Percentiles rank a stretch among this genome's conserved stretches.
Conservation (phyloP, 2,329 filamentous ascomycete genomes). For the Pseudogymnoascus sp. region DNA sequence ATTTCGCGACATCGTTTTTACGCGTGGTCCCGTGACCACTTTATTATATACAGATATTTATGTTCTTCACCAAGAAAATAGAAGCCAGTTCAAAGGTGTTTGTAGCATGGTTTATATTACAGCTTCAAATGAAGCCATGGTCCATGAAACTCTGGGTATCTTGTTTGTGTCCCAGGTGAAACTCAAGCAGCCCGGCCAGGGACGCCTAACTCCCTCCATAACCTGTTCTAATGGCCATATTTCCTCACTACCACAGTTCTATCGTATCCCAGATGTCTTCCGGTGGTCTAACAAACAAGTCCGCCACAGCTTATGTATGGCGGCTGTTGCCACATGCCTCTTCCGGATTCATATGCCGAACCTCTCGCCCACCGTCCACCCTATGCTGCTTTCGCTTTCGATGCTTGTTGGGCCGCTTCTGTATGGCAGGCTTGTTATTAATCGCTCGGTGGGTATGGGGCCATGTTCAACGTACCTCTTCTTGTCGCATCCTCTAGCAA, state of each 20-base stretch:
- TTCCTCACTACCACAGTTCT: constrained; percentile 1
- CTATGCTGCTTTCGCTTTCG: constrained; percentile 33
- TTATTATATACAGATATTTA: neutral
- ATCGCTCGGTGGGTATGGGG: neutral
- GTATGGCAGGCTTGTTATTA: constrained; percentile 23
- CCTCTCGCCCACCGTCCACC: neutral
- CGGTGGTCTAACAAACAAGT: neutral
- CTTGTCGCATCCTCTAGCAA: constrained; percentile 64
- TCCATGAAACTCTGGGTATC: constrained; percentile 5
- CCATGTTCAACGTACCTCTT: constrained; percentile 42
- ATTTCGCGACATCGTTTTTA: constrained; percentile 8
- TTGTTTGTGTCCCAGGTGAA: constrained; percentile 9
- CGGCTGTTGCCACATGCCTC: neutral
- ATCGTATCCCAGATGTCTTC: neutral
- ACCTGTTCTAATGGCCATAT: constrained; percentile 2
- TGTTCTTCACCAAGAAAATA: neutral
- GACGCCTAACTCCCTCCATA: constrained; percentile 11
- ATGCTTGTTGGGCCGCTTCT: constrained; percentile 43
- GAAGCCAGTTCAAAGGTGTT: neutral
- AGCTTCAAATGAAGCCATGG: neutral
- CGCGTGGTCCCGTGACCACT: constrained; percentile 11
- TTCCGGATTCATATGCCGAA: neutral
- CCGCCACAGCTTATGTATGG: neutral
- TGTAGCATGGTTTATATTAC: constrained; percentile 6
- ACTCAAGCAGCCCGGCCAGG: constrained; percentile 2